A percentile compares a stretch with the other conserved stretches of the same genome.
These are phyloP conservation scores for Rhodotorula graminis DNA, from an alignment of 768 basidiomycete genomes.

Conservation along the genomic window DNA sequence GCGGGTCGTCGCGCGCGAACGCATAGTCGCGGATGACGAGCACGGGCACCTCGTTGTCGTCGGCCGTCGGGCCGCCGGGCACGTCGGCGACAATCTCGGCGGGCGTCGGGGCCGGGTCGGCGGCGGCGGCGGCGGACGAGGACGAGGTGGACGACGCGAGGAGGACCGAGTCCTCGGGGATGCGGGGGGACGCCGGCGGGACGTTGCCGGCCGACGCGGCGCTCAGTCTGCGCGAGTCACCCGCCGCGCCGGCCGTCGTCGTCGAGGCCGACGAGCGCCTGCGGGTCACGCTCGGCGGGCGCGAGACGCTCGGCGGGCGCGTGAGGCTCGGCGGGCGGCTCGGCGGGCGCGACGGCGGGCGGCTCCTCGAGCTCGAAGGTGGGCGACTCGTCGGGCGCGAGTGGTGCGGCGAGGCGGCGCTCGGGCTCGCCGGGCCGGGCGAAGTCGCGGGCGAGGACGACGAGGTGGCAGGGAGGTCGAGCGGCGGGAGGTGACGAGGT, in stretches of 20 bases:
- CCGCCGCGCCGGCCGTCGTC: background rate
- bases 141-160: too few relatives aligned
- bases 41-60: too few relatives aligned
- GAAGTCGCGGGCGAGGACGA: background rate
- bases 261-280: background rate
- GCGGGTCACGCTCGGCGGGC: background rate
- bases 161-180: background rate
- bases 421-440: background rate
- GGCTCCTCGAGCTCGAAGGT: background rate
- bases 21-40: slow-evolving; percentile 28
- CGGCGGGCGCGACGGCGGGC: slow-evolving; percentile 7
- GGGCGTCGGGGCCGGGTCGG: too few relatives aligned
- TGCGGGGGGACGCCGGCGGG: background rate
- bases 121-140: background rate
- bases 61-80: too few relatives aligned
- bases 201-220: background rate
- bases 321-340: slow-evolving; percentile 1
- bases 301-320: background rate
- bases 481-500: too few relatives aligned
- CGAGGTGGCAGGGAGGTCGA: too few relatives aligned
- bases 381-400: background rate
- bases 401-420: too few relatives aligned
- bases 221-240: background rate
- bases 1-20: slow-evolving; percentile 13
- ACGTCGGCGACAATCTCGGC: too few relatives aligned